These are phyloP conservation scores for Globisporangium iwayamae DNA, from an alignment of 352 stramenopile genomes.

Conservation along the genomic window DNA sequence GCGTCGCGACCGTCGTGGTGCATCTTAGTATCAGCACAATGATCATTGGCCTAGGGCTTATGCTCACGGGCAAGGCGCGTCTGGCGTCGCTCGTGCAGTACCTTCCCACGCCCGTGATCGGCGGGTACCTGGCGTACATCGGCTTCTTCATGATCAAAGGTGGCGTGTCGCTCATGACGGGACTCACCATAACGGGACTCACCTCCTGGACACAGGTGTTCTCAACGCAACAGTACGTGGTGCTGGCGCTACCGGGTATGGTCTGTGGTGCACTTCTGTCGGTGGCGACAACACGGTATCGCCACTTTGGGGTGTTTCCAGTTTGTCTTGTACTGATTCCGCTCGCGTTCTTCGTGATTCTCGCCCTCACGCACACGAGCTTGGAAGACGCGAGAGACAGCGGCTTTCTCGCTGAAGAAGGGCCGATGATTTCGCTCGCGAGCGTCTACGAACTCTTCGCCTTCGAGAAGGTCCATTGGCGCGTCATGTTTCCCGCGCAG, in stretches of 20 bases:
- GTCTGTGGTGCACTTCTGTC: constrained; percentile 70
- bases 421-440: constrained; percentile 26
- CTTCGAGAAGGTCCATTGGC: constrained; percentile 72
- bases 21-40: constrained; percentile 89
- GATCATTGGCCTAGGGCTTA: constrained; percentile 89
- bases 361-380: constrained; percentile 64
- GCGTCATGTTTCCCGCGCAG: constrained; percentile 62
- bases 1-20: constrained; percentile 91
- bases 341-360: constrained; percentile 82
- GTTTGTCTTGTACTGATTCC: constrained; percentile 47
- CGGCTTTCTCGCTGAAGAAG: constrained; percentile 78
- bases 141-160: constrained; percentile 95
- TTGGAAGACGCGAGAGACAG: constrained; percentile 84
- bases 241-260: constrained; percentile 80
- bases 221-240: constrained; percentile 36
- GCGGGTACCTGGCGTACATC: constrained; percentile 95
- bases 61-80: constrained; percentile 85
- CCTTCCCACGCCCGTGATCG: constrained; percentile 94
- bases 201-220: constrained; percentile 68
- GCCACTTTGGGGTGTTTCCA: constrained; percentile 65
- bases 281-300: constrained; percentile 59
- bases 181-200: constrained; percentile 60
- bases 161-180: constrained; percentile 85
- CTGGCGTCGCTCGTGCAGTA: constrained; percentile 95
- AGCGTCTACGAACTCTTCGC: constrained; percentile 69